Percentiles rank a stretch among this genome's conserved stretches.
Evolutionary conservation across 1,139 yeast genomes (phyloP).

Genomic region (Candida neerlandica): DNA sequence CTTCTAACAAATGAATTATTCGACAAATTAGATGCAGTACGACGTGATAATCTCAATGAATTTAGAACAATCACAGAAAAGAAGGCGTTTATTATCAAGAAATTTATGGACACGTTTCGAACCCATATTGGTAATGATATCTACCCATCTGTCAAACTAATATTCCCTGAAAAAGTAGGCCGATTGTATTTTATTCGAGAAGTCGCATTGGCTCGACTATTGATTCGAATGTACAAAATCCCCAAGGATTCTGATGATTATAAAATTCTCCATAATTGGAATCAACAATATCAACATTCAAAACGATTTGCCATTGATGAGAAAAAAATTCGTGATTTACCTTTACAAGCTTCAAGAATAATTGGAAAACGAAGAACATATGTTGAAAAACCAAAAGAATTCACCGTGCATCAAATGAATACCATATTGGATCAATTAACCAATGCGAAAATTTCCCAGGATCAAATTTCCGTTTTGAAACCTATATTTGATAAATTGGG

Average conservation of each 20-base stretch:
- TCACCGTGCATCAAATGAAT: slow-evolving; percentile 63
- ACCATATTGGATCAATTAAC: slow-evolving; percentile 48
- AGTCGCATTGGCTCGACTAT: slow-evolving; percentile 46
- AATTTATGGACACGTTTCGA: slow-evolving; percentile 64
- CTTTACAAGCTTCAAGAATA: slow-evolving; percentile 47
- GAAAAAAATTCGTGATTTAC: slow-evolving; percentile 44
- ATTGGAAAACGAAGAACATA: slow-evolving; percentile 49
- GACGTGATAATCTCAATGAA: slow-evolving; percentile 27
- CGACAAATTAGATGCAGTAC: slow-evolving; percentile 34
- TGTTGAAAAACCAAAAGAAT: slow-evolving; percentile 42
- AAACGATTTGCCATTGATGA: slow-evolving; percentile 17
- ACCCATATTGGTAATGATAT: slow-evolving; percentile 69
- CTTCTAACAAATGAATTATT: slow-evolving; percentile 37
- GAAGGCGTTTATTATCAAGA: slow-evolving; percentile 35
- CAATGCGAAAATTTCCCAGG: slow-evolving; percentile 40
- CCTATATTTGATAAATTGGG: slow-evolving; percentile 59
- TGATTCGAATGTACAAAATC: slow-evolving; percentile 37
- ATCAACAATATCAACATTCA: slow-evolving; percentile 34
- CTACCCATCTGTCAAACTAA: slow-evolving; percentile 64
- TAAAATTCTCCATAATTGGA: slow-evolving; percentile 42
- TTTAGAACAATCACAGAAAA: slow-evolving; percentile 31
- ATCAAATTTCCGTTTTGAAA: slow-evolving; percentile 44
- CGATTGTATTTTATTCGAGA: slow-evolving; percentile 59
- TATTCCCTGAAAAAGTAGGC: slow-evolving; percentile 63
- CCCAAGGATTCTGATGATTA: slow-evolving; percentile 40